Evolutionary conservation across 495 filamentous ascomycete species (phyloP), one percentile per base, ranked within the genome.

Genomic region (Aspergillus nanangensis): DNA sequence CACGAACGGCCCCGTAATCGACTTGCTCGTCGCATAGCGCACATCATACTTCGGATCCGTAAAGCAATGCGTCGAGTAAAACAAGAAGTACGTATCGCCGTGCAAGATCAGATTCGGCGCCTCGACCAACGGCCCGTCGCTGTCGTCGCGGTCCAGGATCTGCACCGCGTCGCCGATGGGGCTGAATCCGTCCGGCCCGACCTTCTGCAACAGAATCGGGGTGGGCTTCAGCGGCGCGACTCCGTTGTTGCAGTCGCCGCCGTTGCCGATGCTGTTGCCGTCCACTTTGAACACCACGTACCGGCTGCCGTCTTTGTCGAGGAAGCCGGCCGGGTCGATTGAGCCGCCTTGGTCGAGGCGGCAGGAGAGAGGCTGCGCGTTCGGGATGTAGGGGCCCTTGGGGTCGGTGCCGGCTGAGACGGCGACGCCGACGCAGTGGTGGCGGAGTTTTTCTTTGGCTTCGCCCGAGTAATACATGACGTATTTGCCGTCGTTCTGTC

Each of bases 251-350:
- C 81, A 83, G 48, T 67, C 57, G 9, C 79, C 81, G 21, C 81
- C 78, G 38, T 76, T 53, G 13, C 81, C 78, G 31, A 80, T 53
- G 51, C 69, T 70, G 49, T 81, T 83, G 21, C 80, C 80, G 56
- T 84, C 76, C 4, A 83, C 66, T 51, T 84, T 84, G 63, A 77
- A 84, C 1, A 78, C 51, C 7, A 83, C 68, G 42, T 79, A 83
- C 9, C 71, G 63, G 23, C 53, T 67, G 33, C 76, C 74, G 25
- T 76, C 74, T 1, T 38, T 50, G 46, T 82, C 77, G 5, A 55
- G 31, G 55, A 79, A 82, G 2, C 72, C 76, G 3, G 70, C 52
- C 13, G 79, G 60, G 42, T 84, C 79, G 51, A 84, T 82, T 5
- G 79, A 71, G 2, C 80, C 80, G 25, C 80, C 78, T 35, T 65